Base-by-base conservation (phyloP, 2,329 filamentous ascomycete species). In the Lasiodiplodia citricola region DNA sequence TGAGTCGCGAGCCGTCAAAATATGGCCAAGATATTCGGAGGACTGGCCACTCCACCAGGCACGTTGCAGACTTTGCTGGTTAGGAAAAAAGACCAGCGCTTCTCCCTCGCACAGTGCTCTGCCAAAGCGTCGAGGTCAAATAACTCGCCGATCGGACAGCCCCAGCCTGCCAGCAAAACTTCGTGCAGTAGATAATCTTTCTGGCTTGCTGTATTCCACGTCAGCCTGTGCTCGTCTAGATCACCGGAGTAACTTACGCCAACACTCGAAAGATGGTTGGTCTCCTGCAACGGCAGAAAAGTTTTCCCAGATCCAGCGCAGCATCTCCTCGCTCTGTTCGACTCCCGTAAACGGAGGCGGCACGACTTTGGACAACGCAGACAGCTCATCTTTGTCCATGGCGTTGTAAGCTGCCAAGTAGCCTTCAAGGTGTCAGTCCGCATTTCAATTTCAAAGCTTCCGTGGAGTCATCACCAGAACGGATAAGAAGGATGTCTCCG, bases 281-380 rank as follows among this genome's bases (percentile, higher is more conserved):
- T 92, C 90, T 0, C 87, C 86, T 0, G 86, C 88, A 1, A 90
- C 88, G 0, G 87, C 89, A 0, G 88, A 82, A 72, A 92, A 91
- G 65, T 87, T 85, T 73, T 92, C 87, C 82, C 90, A 90, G 64
- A 91, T 71, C 88, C 89, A 92, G 51, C 85, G 83, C 3, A 86
- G 82, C 10, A 87, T 83, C 25, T 84, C 83, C 37, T 85, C 78
- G 37, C 57, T 68, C 50, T 70, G 68, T 50, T 72, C 70, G 0
- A 72, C 67, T 5, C 71, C 71, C 0, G 73, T 21, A 28, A 64
- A 65, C 4, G 47, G 41, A 11, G 68, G 66, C 14, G 70, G 70
- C n/a, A 55, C 21, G 7, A 54, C 62, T 44, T 71, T 63, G n/a
- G 63, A 31, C 23, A 71, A 65, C 11, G 70, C 8, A 4, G 68